Percentiles rank a stretch among this genome's conserved stretches.
Evolutionary conservation across 2,329 filamentous ascomycete genomes (phyloP).

Genomic region (Diaporthe sp.): DNA sequence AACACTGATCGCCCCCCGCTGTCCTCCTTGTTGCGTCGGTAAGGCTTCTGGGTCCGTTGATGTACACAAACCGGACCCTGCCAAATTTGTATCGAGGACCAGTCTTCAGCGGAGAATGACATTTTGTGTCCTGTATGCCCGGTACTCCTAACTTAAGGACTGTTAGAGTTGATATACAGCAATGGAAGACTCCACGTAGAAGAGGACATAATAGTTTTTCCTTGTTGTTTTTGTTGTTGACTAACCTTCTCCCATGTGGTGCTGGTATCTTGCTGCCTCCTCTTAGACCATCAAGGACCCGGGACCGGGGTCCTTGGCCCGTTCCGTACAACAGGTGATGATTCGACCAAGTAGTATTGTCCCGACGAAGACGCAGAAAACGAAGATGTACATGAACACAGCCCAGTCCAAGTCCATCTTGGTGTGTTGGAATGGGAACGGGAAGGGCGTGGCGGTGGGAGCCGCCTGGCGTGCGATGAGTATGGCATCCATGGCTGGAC

Average conservation of each 20-base stretch:
- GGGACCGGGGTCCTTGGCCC: not conserved
- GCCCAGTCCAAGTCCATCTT: slow-evolving; percentile 37
- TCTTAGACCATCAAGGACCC: slow-evolving; percentile 24
- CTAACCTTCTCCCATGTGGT: not conserved
- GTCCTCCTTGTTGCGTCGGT: too few species aligned
- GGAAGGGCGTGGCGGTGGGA: slow-evolving; percentile 26
- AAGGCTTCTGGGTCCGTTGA: not conserved
- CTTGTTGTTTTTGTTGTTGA: not conserved
- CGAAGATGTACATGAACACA: slow-evolving; percentile 34
- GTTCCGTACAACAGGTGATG: slow-evolving; percentile 28
- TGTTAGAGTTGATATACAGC: not conserved
- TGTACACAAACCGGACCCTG: not conserved
- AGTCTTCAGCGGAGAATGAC: not conserved
- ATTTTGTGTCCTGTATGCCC: not conserved
- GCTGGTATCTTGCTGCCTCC: not conserved
- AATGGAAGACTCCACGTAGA: too few species aligned
- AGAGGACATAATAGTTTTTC: not conserved
- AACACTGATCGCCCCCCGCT: not conserved
- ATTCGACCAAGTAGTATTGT: slow-evolving; percentile 26
- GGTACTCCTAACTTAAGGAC: not conserved
- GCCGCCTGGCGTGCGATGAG: slow-evolving; percentile 29
- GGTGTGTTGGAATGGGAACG: slow-evolving; percentile 34
- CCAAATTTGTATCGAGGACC: not conserved
- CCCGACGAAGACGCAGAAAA: slow-evolving; percentile 24
- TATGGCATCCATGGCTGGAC: slow-evolving; percentile 21